Percentiles rank a stretch among this genome's conserved stretches.
These are phyloP conservation scores for Elaeis guineensis DNA, from an alignment of 176 grass and related monocot genomes.

Conservation along the genomic window DNA sequence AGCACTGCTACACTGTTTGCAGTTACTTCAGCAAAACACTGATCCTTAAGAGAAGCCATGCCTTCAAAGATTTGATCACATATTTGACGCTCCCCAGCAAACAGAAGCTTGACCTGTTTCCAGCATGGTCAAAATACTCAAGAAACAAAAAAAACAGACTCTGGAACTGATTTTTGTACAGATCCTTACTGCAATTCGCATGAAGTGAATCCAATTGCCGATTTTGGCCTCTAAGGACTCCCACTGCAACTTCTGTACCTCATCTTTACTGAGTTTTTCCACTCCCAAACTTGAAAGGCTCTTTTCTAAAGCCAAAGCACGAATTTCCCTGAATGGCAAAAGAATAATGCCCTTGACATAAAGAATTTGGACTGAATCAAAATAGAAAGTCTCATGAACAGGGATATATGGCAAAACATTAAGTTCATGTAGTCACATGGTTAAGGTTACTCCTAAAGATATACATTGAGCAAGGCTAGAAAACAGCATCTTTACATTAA, in stretches of 20 bases:
- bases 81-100: slow-evolving; percentile 72
- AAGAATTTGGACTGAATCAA: too few relatives aligned
- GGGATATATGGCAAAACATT: too few relatives aligned
- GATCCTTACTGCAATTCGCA: slow-evolving; percentile 81
- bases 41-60: slow-evolving; percentile 62
- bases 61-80: slow-evolving; percentile 95
- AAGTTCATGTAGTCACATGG: too few relatives aligned
- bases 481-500: too few relatives aligned
- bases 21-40: slow-evolving; percentile 87
- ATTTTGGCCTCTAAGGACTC: slow-evolving; percentile 89
- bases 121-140: slow-evolving; percentile 14
- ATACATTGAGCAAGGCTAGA: too few relatives aligned
- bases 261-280: slow-evolving; percentile 94
- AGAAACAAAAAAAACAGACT: slow-evolving; percentile 1
- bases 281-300: slow-evolving; percentile 88
- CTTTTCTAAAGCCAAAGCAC: slow-evolving; percentile 73
- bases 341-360: too few relatives aligned
- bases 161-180: background rate
- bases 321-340: slow-evolving; percentile 46
- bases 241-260: slow-evolving; percentile 97
- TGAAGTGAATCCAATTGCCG: slow-evolving; percentile 95
- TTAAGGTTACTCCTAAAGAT: too few relatives aligned
- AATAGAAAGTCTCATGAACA: too few relatives aligned
- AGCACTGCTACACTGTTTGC: slow-evolving; percentile 69
- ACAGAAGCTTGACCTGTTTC: slow-evolving; percentile 91